These are phyloP conservation scores for Akanthomyces muscarius DNA, from an alignment of 2,329 filamentous ascomycete species.

Conservation along the genomic window DNA sequence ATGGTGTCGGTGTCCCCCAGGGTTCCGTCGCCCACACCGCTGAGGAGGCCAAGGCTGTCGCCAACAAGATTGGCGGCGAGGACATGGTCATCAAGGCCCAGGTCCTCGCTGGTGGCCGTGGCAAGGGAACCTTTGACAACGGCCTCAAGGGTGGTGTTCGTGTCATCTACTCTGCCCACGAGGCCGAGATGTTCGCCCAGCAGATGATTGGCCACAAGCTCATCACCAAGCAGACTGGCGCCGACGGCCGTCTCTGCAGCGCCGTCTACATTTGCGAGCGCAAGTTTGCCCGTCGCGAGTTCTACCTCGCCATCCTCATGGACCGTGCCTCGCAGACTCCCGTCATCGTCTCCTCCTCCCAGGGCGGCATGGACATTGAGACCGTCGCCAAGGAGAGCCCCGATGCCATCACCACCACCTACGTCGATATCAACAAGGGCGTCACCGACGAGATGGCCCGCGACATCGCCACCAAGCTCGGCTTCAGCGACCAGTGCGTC, in stretches of 20 bases:
- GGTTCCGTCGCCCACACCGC: conserved; percentile 77
- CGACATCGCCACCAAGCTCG: conserved; percentile 84
- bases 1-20: conserved; percentile 90
- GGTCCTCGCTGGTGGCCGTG: conserved; percentile 94
- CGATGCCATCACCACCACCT: conserved; percentile 89
- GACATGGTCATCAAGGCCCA: conserved; percentile 99
- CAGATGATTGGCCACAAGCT: conserved; percentile 99
- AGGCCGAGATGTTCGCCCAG: conserved; percentile 94
- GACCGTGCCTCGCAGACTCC: conserved; percentile 87
- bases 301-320: conserved; percentile 98
- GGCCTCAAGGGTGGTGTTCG: conserved; percentile 98
- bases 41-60: conserved; percentile 86
- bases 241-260: conserved; percentile 88
- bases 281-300: conserved; percentile 98
- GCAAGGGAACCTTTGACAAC: conserved; percentile 97
- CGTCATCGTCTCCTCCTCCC: conserved; percentile 95
- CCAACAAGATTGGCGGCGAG: conserved; percentile 84
- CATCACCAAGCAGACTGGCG: conserved; percentile 98
- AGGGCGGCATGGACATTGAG: conserved; percentile 99
- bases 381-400: conserved; percentile 96
- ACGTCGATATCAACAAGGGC: conserved; percentile 88
- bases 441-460: conserved; percentile 94
- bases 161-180: conserved; percentile 96
- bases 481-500: conserved; percentile 97
- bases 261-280: conserved; percentile 99